Evolutionary conservation across 2,329 filamentous ascomycete species (phyloP), one percentile per base, ranked within the genome.

Genomic region (Leptosphaerulina australis): DNA sequence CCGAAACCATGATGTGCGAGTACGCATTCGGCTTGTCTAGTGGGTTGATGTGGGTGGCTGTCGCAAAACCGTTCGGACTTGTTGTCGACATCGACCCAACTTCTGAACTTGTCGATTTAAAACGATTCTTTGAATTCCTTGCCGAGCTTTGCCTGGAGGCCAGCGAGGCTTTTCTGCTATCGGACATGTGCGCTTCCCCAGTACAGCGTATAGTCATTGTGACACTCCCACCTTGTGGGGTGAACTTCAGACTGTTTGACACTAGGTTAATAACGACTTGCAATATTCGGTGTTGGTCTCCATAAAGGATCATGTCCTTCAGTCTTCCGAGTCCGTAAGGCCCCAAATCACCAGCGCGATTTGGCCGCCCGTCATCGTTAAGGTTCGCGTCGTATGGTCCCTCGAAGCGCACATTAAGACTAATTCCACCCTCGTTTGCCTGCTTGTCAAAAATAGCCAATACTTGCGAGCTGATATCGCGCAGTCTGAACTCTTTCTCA

Each of bases 221-320:
- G 3, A 97, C 89, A 22, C 80, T 86, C 6, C 91, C 91, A 1
- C 86, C 86, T 5, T 83, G 72, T 0, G 90, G 88, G 0, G 92
- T 96, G 66, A 97, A 96, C 69, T 97, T 97, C 33, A 96, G 76
- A 69, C 88, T 90, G 75, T 97, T 97, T 72, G 88, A 92, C 36
- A 96, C 90, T 24, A 97, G 78, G 66, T 96, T 96, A 77, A 95
- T 96, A 36, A 96, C 83, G n/a, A 96, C 88, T 69, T 96, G 92
- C 20, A 96, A 76, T 29, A 96, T 94, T 34, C 92, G 82, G 66
- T 96, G 91, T 59, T 94, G 88, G 63, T 97, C 92, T n/a, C 92
- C 92, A 85, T 90, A 94, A 1, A 97, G 77, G 40, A 88, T 86
- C 86, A 95, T 92, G 57, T 96, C 90, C 67, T 88, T 90, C 18